Conservation (phyloP, 805 yeast species). For the Candida coquimbonensis region DNA sequence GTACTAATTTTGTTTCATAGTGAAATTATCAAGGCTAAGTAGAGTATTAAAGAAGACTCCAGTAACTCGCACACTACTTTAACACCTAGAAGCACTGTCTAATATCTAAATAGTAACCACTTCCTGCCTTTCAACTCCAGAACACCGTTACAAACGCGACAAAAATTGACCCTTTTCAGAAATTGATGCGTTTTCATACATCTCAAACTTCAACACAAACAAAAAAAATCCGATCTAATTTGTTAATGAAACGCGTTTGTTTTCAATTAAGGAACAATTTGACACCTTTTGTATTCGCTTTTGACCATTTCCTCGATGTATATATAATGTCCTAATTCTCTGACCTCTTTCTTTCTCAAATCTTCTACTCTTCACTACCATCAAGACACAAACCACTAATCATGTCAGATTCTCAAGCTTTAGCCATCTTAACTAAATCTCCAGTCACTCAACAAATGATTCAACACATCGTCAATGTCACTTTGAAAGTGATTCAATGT, state of each 20-base stretch:
- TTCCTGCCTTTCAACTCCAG: too few species aligned
- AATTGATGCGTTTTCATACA: neutral
- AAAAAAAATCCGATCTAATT: neutral
- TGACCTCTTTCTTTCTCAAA: neutral
- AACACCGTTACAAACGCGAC: neutral
- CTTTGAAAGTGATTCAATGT: slow-evolving; percentile 64
- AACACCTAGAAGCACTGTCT: too few species aligned
- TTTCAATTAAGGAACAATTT: neutral
- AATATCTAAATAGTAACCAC: too few species aligned
- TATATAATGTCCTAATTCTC: neutral
- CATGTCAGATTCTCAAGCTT: slow-evolving; percentile 49
- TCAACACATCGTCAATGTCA: slow-evolving; percentile 56
- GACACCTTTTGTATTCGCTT: neutral
- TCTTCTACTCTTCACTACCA: neutral
- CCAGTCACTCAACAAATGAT: slow-evolving; percentile 74
- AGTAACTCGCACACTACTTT: too few species aligned
- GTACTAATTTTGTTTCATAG: too few species aligned
- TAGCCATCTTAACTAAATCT: slow-evolving; percentile 48
- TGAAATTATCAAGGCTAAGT: too few species aligned
- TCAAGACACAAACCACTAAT: neutral
- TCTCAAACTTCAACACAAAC: too few species aligned
- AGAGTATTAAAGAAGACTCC: too few species aligned
- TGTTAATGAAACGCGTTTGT: slow-evolving; percentile 3
- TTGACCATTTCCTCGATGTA: neutral
- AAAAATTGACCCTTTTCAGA: neutral